These are phyloP conservation scores for Kernera saxatilis DNA, from an alignment of 345 rosid genomes.

Conservation along the genomic window DNA sequence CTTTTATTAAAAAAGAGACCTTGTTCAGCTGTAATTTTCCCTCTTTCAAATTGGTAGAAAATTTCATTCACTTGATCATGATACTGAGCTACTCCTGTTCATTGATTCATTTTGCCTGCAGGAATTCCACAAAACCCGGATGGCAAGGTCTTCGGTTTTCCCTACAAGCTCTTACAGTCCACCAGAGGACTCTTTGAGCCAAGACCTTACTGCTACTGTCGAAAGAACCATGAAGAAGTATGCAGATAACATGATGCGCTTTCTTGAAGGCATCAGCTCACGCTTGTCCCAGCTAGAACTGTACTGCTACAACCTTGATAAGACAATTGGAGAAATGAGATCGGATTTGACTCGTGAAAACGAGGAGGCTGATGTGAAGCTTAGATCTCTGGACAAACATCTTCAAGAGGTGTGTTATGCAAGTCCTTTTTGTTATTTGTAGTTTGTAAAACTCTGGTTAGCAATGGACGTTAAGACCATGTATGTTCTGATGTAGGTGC, in stretches of 20 bases:
- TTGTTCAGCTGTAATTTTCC: background rate
- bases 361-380: conserved; percentile 74
- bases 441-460: background rate
- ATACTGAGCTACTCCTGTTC: background rate
- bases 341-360: conserved; percentile 65
- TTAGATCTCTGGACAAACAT: conserved; percentile 85
- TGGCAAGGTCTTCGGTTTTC: conserved; percentile 56
- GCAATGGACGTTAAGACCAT: background rate
- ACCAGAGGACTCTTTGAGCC: conserved; percentile 75
- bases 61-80: background rate
- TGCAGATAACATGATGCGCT: conserved; percentile 73
- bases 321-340: conserved; percentile 91
- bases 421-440: background rate
- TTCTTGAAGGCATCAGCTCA: conserved; percentile 95
- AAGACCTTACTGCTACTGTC: conserved; percentile 52
- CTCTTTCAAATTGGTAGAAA: background rate
- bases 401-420: conserved; percentile 71
- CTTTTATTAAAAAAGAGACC: too few species aligned
- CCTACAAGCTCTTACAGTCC: conserved; percentile 62
- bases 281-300: conserved; percentile 88
- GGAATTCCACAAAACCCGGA: conserved; percentile 83
- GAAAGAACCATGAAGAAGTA: conserved; percentile 83
- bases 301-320: conserved; percentile 91
- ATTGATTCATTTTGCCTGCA: conserved; percentile 22
- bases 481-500: conserved; percentile 54